Percentiles rank a stretch among this genome's conserved stretches.
These are phyloP conservation scores for Neopestalotiopsis clavispora DNA, from an alignment of 2,329 filamentous ascomycete species.

Conservation along the genomic window DNA sequence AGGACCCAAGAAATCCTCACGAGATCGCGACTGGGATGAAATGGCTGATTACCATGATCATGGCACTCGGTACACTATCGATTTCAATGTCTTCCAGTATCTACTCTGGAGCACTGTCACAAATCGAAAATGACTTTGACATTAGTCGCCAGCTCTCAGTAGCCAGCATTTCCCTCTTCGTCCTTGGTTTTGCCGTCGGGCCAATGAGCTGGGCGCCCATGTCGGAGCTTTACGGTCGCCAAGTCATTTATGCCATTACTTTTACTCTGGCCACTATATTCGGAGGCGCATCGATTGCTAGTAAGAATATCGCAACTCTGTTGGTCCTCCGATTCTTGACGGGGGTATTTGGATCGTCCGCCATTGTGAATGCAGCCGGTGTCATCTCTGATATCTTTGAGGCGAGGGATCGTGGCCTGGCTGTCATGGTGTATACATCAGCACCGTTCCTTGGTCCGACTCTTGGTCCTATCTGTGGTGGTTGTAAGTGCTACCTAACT, in stretches of 20 bases:
- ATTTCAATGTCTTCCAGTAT: constrained; percentile 71
- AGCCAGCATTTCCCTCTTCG: constrained; percentile 57
- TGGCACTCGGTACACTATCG: constrained; percentile 67
- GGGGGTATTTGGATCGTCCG: constrained; percentile 56
- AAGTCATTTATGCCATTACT: constrained; percentile 55
- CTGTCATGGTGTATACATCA: constrained; percentile 65
- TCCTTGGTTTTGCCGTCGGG: constrained; percentile 50
- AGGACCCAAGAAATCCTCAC: constrained; percentile 71
- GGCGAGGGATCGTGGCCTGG: constrained; percentile 51
- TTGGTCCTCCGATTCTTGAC: constrained; percentile 67
- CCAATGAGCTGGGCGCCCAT: constrained; percentile 68
- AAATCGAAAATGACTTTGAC: constrained; percentile 59
- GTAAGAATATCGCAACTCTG: constrained; percentile 55
- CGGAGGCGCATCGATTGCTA: constrained; percentile 57
- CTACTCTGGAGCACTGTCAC: constrained; percentile 59
- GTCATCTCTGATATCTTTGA: constrained; percentile 59
- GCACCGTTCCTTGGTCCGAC: constrained; percentile 69
- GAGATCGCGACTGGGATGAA: constrained; percentile 60
- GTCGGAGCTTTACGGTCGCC: constrained; percentile 57
- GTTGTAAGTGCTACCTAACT: constrained; percentile 39
- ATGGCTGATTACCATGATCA: constrained; percentile 66
- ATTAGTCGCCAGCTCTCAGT: constrained; percentile 50
- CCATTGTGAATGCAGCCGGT: constrained; percentile 57
- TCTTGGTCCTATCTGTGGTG: constrained; percentile 65
- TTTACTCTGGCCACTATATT: constrained; percentile 59